Evolutionary conservation across 1,139 yeast genomes (phyloP).

Genomic region (Lodderomyces metapsilosis): DNA sequence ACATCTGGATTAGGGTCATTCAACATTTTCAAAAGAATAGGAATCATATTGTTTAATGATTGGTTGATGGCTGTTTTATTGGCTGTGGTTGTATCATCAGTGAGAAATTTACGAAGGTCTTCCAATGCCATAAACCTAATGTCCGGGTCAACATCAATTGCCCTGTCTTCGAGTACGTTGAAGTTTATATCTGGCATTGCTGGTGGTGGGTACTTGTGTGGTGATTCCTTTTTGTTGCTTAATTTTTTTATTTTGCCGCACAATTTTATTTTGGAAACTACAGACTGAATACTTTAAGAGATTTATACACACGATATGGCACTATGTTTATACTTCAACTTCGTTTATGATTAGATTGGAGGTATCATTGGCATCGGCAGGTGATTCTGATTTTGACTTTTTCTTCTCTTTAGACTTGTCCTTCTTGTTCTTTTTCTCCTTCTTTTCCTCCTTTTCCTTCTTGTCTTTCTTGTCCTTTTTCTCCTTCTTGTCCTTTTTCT

Average conservation of each 20-base stretch:
- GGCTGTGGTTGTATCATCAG: slow-evolving; percentile 16
- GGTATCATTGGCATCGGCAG: neutral
- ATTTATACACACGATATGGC: too few relatives aligned
- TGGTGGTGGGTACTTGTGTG: neutral
- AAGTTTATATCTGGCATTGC: slow-evolving; percentile 22
- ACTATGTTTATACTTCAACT: slow-evolving; percentile 5
- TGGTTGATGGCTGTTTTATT: slow-evolving; percentile 22
- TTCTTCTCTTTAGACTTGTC: neutral
- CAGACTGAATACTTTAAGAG: neutral
- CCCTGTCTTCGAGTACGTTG: slow-evolving; percentile 42
- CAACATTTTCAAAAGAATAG: slow-evolving; percentile 51
- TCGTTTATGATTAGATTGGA: slow-evolving; percentile 5
- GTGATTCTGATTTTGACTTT: neutral
- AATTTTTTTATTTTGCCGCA: neutral
- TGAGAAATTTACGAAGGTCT: slow-evolving; percentile 58
- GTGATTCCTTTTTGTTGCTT: neutral
- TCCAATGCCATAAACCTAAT: slow-evolving; percentile 83
- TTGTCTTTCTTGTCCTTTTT: neutral
- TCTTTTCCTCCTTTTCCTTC: neutral
- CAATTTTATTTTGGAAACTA: slow-evolving; percentile 1
- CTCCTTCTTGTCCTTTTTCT: neutral
- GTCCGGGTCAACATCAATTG: slow-evolving; percentile 75
- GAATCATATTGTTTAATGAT: slow-evolving; percentile 40
- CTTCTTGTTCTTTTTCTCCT: neutral
- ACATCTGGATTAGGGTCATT: slow-evolving; percentile 73